Conservation (phyloP, 2,329 filamentous ascomycete genomes). For the Penicillium hordei region DNA sequence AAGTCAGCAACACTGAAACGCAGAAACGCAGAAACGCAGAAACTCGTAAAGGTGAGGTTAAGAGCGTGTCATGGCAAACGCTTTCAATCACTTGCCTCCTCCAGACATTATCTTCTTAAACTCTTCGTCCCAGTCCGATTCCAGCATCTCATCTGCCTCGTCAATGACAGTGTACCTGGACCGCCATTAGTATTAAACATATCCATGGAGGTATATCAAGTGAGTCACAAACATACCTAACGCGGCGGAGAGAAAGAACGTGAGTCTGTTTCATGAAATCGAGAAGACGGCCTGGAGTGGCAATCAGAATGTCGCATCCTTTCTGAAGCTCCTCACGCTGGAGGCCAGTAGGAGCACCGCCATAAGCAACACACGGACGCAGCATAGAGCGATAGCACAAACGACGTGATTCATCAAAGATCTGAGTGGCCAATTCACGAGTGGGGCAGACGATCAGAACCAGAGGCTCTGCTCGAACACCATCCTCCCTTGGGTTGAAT, state of each 20-base stretch:
- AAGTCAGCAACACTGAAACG: conserved; percentile 6
- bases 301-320: conserved; percentile 88
- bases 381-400: conserved; percentile 95
- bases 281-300: conserved; percentile 78
- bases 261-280: conserved; percentile 76
- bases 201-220: not conserved
- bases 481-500: conserved; percentile 53
- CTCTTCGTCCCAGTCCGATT: conserved; percentile 73
- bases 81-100: conserved; percentile 61
- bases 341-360: conserved; percentile 69
- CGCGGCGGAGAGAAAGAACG: conserved; percentile 68
- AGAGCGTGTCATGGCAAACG: not conserved
- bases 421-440: conserved; percentile 87
- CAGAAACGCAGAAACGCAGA: not conserved
- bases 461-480: conserved; percentile 76
- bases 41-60: not conserved
- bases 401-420: conserved; percentile 90
- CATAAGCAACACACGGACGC: conserved; percentile 85
- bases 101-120: conserved; percentile 75
- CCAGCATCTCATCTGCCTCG: conserved; percentile 91
- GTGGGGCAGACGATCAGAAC: conserved; percentile 83
- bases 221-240: conserved; percentile 57
- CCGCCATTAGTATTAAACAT: not conserved
- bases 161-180: conserved; percentile 71
- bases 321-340: conserved; percentile 72